Conservation (phyloP, 257 asterid species). For the Coffea canephora region DNA sequence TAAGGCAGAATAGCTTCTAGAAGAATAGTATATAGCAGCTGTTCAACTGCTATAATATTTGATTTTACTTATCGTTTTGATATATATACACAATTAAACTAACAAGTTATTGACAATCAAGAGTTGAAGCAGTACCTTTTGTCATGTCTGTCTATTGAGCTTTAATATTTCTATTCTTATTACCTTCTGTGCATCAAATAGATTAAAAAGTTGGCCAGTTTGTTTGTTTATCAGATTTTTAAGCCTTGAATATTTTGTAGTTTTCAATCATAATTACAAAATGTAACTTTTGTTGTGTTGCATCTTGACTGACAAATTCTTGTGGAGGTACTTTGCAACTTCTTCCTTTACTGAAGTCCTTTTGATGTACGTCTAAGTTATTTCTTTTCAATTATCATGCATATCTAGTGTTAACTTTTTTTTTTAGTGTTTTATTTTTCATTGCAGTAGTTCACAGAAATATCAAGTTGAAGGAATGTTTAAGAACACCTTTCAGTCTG, state of each 20-base stretch:
- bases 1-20: too few species aligned
- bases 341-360: background rate
- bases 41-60: too few species aligned
- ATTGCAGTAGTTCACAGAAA: conserved; percentile 9
- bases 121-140: too few species aligned
- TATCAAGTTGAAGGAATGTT: conserved; percentile 49
- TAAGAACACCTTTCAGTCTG: conserved; percentile 94
- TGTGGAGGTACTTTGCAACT: background rate
- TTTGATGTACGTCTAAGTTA: background rate
- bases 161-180: background rate
- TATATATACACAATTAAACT: background rate
- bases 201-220: background rate
- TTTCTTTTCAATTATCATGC: background rate
- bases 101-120: background rate
- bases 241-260: background rate
- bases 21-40: too few species aligned
- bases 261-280: too few species aligned
- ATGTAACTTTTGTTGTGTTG: too few species aligned
- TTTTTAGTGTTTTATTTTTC: background rate
- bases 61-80: background rate
- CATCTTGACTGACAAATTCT: background rate
- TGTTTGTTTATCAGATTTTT: background rate
- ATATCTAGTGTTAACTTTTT: background rate
- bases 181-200: background rate
- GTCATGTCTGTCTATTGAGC: background rate